These are phyloP conservation scores for Diaporthe vexans DNA, from an alignment of 2,329 filamentous ascomycete genomes.

Conservation along the genomic window DNA sequence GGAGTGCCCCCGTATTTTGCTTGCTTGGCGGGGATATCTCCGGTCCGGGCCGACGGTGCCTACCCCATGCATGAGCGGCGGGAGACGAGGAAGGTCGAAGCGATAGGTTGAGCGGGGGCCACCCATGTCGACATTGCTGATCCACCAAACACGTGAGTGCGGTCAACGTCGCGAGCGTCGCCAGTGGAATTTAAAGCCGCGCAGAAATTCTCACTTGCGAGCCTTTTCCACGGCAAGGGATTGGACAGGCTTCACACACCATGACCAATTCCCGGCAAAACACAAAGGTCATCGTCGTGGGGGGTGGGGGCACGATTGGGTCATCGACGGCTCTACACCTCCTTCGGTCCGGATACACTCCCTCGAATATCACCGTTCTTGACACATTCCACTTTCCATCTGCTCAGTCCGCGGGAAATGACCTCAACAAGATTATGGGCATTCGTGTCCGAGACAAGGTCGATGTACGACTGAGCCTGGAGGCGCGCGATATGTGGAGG, in stretches of 20 bases:
- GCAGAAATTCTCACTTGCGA: not conserved
- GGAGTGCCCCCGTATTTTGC: slow-evolving; percentile 23
- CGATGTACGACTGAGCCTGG: slow-evolving; percentile 51
- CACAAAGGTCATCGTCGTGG: slow-evolving; percentile 56
- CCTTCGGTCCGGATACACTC: slow-evolving; percentile 57
- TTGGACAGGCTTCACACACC: not conserved
- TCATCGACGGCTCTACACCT: slow-evolving; percentile 63
- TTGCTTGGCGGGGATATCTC: slow-evolving; percentile 32
- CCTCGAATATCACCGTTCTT: slow-evolving; percentile 60
- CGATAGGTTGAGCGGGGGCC: slow-evolving; percentile 10
- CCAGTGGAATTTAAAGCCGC: not conserved
- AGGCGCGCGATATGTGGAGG: slow-evolving; percentile 56
- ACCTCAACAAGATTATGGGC: slow-evolving; percentile 63
- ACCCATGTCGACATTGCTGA: not conserved
- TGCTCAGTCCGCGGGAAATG: slow-evolving; percentile 60
- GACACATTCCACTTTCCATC: slow-evolving; percentile 62
- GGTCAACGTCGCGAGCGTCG: not conserved
- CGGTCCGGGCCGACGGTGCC: slow-evolving; percentile 27
- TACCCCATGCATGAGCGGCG: slow-evolving; percentile 1
- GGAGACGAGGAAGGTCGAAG: slow-evolving; percentile 33
- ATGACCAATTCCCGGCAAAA: slow-evolving; percentile 47
- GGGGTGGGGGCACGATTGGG: slow-evolving; percentile 63
- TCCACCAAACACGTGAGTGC: slow-evolving; percentile 24
- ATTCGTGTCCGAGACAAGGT: slow-evolving; percentile 51
- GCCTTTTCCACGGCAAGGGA: not conserved